Base-by-base conservation (phyloP, 495 filamentous ascomycete genomes). In the Cladorrhinum samala region DNA sequence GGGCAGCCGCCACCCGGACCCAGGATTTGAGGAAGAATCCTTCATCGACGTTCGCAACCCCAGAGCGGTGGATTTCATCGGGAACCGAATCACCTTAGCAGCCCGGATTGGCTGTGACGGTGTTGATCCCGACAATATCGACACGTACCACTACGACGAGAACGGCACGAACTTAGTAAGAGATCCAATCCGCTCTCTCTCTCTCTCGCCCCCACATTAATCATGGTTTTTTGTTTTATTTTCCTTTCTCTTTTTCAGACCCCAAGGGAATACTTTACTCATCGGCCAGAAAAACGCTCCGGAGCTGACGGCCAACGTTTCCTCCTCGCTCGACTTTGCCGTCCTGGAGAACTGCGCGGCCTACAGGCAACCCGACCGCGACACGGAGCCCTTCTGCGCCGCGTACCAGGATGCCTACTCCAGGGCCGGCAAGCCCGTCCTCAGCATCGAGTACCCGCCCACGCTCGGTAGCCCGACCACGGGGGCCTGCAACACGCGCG, bases 281-380 rank as follows among this genome's bases (percentile, higher is more conserved):
- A 68, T 84, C 38, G 85, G 84, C 0, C 70, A 87, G 19, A 87
- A 88, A 68, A 88, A 88, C 56, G 78, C 76, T 0, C 80, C 73
- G 3, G 72, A 64, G 9, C 80, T 89, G 55, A 77, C 86, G 30
- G 58, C 67, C 24, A 49, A 62, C 0, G 76, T 86, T 2, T 60
- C 85, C 9, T 57, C 61, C 7, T 66, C 77, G 1, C 77, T 83
- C 64, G 74, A 87, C 53, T 89, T 84, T 75, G 74, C 70, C 23
- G 83, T 89, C 45, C 86, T 87, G 61, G 85, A 89, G 71, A 80
- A 88, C 65, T 89, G 85, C 63, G 78, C 76, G 9, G 64, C 79
- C 58, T 54, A 53, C 47, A 79, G 78, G 46, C 53, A 71, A 4
- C 81, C 84, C 57, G n/a, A n/a, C n/a, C 38, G 24, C 3, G 19